These are phyloP conservation scores for Candida parachauliodes DNA, from an alignment of 805 yeast genomes.

Conservation along the genomic window DNA sequence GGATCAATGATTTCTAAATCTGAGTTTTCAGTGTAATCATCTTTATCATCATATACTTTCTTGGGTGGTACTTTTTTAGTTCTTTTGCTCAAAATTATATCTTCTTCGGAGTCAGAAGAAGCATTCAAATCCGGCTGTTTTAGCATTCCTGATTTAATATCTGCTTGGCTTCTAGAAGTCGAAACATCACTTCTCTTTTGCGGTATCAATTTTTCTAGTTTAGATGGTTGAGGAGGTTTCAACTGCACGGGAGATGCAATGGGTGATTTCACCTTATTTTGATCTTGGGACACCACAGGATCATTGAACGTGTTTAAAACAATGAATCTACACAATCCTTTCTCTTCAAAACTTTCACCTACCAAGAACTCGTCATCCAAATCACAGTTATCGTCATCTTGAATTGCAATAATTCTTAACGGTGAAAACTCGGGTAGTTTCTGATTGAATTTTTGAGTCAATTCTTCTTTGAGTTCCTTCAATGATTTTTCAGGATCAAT, in stretches of 20 bases:
- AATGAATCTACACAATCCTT: conserved; percentile 33
- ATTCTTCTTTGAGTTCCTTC: conserved; percentile 48
- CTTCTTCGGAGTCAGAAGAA: conserved; percentile 4
- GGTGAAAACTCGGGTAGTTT: conserved; percentile 38
- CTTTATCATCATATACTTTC: not conserved
- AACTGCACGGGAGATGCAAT: conserved; percentile 3
- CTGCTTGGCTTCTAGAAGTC: not conserved
- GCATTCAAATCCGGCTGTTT: not conserved
- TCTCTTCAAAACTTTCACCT: conserved; percentile 56
- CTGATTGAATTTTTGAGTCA: conserved; percentile 20
- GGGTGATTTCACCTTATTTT: not conserved
- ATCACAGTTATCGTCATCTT: conserved; percentile 67
- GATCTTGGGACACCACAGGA: not conserved
- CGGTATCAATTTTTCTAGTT: conserved; percentile 22
- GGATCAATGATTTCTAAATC: conserved; percentile 2
- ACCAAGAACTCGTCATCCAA: conserved; percentile 73
- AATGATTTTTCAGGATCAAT: conserved; percentile 48
- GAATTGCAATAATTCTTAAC: conserved; percentile 42
- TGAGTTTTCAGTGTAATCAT: not conserved
- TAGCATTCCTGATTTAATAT: not conserved
- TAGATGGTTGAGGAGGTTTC: conserved; percentile 30
- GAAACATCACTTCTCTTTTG: conserved; percentile 15
- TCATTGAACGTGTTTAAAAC: conserved; percentile 21
- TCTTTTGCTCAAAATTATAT: conserved; percentile 3
- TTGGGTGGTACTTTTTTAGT: not conserved